Percentiles rank a stretch among this genome's conserved stretches.
Evolutionary conservation across 345 rosid genomes (phyloP).

Genomic region (Eucalyptus tenuipes): DNA sequence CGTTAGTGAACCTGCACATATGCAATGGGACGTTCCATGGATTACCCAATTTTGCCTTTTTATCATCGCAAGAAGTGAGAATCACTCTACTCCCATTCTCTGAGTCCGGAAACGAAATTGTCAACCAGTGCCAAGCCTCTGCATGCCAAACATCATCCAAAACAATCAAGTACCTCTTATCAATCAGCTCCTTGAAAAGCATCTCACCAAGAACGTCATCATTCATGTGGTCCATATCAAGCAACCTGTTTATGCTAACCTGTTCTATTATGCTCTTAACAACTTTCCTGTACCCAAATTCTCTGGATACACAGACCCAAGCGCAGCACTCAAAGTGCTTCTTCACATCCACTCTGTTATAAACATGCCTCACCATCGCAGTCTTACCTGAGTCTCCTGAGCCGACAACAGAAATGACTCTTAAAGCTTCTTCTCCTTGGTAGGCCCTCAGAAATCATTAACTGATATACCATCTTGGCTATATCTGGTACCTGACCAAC

Average conservation of each 20-base stretch:
- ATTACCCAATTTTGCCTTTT: background rate
- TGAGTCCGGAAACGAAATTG: background rate
- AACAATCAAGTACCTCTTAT: slow-evolving; percentile 6
- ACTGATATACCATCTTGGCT: background rate
- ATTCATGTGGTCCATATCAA: background rate
- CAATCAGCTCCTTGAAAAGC: background rate
- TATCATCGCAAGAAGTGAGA: background rate
- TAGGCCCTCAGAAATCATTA: no score
- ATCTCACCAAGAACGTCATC: background rate
- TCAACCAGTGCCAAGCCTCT: background rate
- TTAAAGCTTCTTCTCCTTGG: background rate
- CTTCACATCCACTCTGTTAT: background rate
- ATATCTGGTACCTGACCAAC: background rate
- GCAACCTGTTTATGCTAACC: background rate
- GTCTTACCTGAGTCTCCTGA: slow-evolving; percentile 26
- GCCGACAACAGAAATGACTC: slow-evolving; percentile 7
- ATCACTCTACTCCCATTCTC: background rate
- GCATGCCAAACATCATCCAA: background rate
- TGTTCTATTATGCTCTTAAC: background rate
- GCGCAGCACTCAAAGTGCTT: background rate
- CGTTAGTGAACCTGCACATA: background rate
- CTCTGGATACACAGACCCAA: slow-evolving; percentile 9
- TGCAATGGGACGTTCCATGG: background rate
- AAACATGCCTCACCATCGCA: slow-evolving; percentile 4
- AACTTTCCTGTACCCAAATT: background rate